Evolutionary conservation across 2,329 filamentous ascomycete species (phyloP), one percentile per base, ranked within the genome.

Genomic region (Pestalotiopsis sp.): DNA sequence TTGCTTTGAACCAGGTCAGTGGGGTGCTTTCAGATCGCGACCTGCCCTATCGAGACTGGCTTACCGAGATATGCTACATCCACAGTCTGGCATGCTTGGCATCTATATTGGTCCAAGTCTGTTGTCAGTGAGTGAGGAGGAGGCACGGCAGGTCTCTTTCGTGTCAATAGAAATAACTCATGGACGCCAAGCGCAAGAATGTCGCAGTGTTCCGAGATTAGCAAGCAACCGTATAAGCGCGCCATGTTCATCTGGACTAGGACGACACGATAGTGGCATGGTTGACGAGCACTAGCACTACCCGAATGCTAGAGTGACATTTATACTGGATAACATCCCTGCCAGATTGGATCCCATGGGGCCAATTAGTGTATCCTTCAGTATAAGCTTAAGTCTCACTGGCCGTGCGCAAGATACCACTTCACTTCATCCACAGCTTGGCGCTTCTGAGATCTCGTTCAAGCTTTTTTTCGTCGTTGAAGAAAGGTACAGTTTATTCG

Each of bases 61-160:
- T 20, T 48, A 48, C 61, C 61, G 61, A 64, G 39, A 64, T 64
- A 38, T 64, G 61, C 61, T 62, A 62, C 61, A 64, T 20, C 9
- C n/a, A 17, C n/a, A 6, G n/a, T 61, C 14, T 61, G 58, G 24
- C 17, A 61, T 61, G 30, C 30, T 35, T 35, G 24, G 14, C 58
- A 39, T 61, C 7, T 14, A 20, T 5, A 22, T 61, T 40, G 35
- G 14, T 61, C 11, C 58, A 35, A 35, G n/a, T 52, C 22, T 58
- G 17, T 13, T 58, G 22, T 58, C 4, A 35, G 7, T 2, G 30
- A 35, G 30, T 35, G 30, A 20, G 20, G 20, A 52, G 17, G 44
- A 20, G 17, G 17, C 44, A 22, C 20, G 44, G 44, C 10, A 20
- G 30, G 44, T 26, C 7, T 57, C 52, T 22, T 22, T n/a, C 20